These are phyloP conservation scores for Oryza meyeriana DNA, from an alignment of 176 grass and related monocot species.

Conservation along the genomic window DNA sequence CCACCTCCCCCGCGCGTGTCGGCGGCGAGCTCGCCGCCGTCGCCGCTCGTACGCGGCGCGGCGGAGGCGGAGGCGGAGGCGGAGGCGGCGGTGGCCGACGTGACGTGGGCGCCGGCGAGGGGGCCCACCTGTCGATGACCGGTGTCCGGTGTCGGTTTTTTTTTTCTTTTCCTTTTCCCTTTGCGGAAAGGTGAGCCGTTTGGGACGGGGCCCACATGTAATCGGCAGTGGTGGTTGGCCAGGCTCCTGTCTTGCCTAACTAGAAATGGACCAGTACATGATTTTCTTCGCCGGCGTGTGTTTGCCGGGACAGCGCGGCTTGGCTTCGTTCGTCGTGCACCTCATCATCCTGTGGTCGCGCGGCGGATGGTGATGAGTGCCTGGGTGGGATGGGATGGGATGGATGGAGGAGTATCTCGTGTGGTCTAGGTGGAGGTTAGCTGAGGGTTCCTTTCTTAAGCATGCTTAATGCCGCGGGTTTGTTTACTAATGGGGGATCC, in stretches of 20 bases:
- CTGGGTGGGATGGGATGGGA: too few relatives aligned
- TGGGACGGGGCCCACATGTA: background rate
- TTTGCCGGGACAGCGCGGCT: background rate
- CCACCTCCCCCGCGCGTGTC: background rate
- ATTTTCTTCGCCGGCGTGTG: background rate
- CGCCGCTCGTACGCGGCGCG: too few relatives aligned
- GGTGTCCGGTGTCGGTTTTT: background rate
- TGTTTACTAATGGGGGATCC: conserved; percentile 5
- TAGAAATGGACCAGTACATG: background rate
- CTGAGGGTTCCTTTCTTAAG: background rate
- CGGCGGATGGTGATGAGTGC: background rate
- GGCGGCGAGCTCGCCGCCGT: background rate
- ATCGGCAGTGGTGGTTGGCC: background rate
- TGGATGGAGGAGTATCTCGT: background rate
- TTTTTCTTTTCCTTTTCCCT: background rate
- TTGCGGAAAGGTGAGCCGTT: background rate
- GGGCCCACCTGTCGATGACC: conserved; percentile 19
- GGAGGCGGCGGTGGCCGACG: background rate
- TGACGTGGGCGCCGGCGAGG: background rate
- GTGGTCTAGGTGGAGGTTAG: background rate
- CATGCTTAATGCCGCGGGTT: background rate
- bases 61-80: too few relatives aligned
- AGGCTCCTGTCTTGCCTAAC: background rate
- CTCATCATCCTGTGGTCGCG: conserved; percentile 2
- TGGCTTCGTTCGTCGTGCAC: background rate